Evolutionary conservation across 306 rosid species (phyloP), one percentile per base, ranked within the genome.

Genomic region (Cucumis cinereus): DNA sequence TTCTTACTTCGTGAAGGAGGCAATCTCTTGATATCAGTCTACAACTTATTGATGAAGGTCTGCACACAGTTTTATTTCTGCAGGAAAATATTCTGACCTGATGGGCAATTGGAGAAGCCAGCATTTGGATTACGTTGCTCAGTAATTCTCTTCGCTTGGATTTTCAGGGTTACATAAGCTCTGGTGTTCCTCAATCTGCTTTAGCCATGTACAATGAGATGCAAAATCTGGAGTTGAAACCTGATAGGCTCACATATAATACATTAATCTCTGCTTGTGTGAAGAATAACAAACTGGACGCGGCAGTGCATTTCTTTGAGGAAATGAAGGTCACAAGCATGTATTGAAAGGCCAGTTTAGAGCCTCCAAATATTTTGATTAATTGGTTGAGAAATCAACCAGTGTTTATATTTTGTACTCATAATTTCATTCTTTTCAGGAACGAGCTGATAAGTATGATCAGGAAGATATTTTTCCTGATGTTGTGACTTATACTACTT

Each of bases 1-100:
- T 88, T 83, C 80, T 79, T 88, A 20, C 84, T 92, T 62, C 90
- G 86, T n/a, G 90, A 90, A 81, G 90, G 88, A 30, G 88, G 95
- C 79, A 84, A 73, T 47, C 83, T 82, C 56, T 79, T 92, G 7
- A 79, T 90, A 72, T 83, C 87, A 19, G 92, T 87, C 22, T 92
- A 88, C 85, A 90, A 92, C 88, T 81, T 92, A 74, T 75, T 92
- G 77, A 90, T 90, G 88, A 90, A 92, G 97, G 97, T 92, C 68
- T 77, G 63, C 77, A 76, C 81, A 20, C 57, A 67, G 75, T 77
- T 85, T 0, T 64, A 11, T 9, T 4, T 68, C 77, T 79, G 76
- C 78, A 63, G 45, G 82, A 80, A 57, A 50, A 62, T 38, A 30
- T 30, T 41, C 15, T 20, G 52, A 41, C 35, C 28, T 41, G 36